phyloP scores from a whole-genome alignment of 2,329 filamentous ascomycete genomes.

The Bipolaris oryzae region DNA sequence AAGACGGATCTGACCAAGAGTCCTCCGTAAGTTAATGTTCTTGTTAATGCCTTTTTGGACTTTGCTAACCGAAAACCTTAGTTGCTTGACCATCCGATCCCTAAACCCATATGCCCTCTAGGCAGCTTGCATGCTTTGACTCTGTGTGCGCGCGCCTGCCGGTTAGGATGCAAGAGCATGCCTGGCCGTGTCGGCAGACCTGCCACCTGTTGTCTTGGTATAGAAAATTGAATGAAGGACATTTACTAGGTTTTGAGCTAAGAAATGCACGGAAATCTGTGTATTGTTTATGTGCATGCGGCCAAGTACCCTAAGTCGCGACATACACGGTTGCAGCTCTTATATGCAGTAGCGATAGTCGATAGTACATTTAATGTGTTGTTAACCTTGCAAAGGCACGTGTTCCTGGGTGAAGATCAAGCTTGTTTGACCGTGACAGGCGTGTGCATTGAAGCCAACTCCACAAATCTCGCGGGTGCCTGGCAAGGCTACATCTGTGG shows the following conservation, averaged over 20 bases:
- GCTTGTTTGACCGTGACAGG: slow-evolving; percentile 27
- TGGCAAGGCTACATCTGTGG: slow-evolving; percentile 1
- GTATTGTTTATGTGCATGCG: slow-evolving; percentile 41
- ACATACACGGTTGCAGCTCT: slow-evolving; percentile 32
- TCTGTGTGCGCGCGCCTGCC: background rate
- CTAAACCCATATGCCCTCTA: slow-evolving; percentile 75
- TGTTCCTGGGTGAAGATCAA: slow-evolving; percentile 14
- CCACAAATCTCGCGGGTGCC: slow-evolving; percentile 24
- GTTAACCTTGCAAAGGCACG: slow-evolving; percentile 18
- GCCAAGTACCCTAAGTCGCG: slow-evolving; percentile 28
- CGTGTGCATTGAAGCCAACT: slow-evolving; percentile 16
- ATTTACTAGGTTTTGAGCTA: slow-evolving; percentile 29
- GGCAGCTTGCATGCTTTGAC: slow-evolving; percentile 15
- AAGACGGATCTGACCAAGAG: slow-evolving; percentile 99
- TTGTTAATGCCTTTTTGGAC: background rate
- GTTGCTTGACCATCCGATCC: slow-evolving; percentile 82
- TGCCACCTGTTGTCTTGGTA: slow-evolving; percentile 29
- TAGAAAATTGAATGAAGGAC: slow-evolving; percentile 42
- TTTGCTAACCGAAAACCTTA: slow-evolving; percentile 46
- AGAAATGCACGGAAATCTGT: slow-evolving; percentile 26
- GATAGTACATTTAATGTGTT: slow-evolving; percentile 43
- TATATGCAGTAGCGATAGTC: slow-evolving; percentile 28
- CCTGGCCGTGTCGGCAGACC: slow-evolving; percentile 3
- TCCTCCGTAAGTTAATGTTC: slow-evolving; percentile 80
- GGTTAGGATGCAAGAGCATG: slow-evolving; percentile 2